Evolutionary conservation across 2,329 filamentous ascomycete species (phyloP).

Genomic region (Diaporthe citri): DNA sequence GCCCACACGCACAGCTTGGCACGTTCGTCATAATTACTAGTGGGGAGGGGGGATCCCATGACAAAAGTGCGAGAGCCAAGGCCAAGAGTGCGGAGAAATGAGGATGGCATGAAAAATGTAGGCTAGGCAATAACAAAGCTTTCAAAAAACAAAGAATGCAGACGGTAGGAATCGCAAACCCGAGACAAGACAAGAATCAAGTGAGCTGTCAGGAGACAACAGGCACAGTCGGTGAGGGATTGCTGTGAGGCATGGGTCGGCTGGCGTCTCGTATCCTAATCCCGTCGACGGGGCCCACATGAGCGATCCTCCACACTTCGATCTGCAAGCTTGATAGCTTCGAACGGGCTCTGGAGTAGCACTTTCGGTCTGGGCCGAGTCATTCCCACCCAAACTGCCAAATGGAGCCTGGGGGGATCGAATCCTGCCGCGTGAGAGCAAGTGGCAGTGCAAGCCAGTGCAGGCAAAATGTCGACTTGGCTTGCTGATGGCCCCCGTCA

Average conservation of each 20-base stretch:
- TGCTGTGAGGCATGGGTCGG: neutral
- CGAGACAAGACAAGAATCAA: neutral
- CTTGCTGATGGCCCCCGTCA: neutral
- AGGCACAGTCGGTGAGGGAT: neutral
- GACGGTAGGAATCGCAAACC: neutral
- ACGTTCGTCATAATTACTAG: conserved; percentile 1
- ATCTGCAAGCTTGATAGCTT: conserved; percentile 1
- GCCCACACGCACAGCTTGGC: neutral
- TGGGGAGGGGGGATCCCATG: neutral
- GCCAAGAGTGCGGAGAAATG: conserved; percentile 17
- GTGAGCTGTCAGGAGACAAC: conserved; percentile 5
- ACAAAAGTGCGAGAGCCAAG: conserved; percentile 6
- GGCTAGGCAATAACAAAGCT: neutral
- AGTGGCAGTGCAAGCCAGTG: neutral
- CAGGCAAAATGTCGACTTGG: neutral
- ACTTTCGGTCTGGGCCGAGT: conserved; percentile 27
- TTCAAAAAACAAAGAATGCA: neutral
- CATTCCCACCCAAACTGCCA: conserved; percentile 2
- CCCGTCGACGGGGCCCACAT: neutral
- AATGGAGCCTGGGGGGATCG: neutral
- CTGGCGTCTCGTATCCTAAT: conserved; percentile 19
- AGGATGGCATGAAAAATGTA: neutral
- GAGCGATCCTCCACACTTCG: neutral
- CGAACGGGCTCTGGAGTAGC: neutral
- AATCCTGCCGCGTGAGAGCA: neutral